A percentile compares a stretch with the other conserved stretches of the same genome.
Evolutionary conservation across 2,329 filamentous ascomycete genomes (phyloP).

Genomic region (Cladosporium oxysporum): DNA sequence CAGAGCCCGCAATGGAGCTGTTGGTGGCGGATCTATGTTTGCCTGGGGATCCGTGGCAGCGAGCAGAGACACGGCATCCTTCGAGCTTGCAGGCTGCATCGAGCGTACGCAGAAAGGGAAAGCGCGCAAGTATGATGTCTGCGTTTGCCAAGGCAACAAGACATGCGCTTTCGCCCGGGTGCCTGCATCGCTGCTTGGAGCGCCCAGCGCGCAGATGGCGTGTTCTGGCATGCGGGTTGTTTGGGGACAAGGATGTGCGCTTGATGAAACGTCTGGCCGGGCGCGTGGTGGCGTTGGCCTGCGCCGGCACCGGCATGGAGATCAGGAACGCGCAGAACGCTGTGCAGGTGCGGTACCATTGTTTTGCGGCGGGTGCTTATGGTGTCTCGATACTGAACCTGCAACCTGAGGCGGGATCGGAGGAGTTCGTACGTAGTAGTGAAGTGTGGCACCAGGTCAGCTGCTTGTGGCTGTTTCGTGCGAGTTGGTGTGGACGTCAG

Average conservation of each 20-base stretch:
- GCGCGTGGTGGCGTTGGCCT: slow-evolving; percentile 20
- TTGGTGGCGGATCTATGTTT: not conserved
- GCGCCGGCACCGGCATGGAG: slow-evolving; percentile 30
- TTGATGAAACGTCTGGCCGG: slow-evolving; percentile 28
- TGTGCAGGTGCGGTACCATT: slow-evolving; percentile 24
- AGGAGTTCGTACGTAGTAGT: slow-evolving; percentile 11
- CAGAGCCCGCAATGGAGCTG: not conserved
- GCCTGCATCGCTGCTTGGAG: slow-evolving; percentile 1
- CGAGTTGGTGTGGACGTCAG: slow-evolving; percentile 21
- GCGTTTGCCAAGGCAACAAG: not conserved
- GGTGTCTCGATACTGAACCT: slow-evolving; percentile 9
- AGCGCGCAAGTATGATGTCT: not conserved
- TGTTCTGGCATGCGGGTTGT: slow-evolving; percentile 19
- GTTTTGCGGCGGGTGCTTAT: slow-evolving; percentile 2
- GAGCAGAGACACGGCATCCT: slow-evolving; percentile 13
- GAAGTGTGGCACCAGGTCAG: slow-evolving; percentile 20
- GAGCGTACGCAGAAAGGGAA: not conserved
- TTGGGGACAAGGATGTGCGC: slow-evolving; percentile 26
- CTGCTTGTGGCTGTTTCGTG: slow-evolving; percentile 11
- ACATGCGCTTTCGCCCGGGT: not conserved
- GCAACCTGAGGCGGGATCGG: slow-evolving; percentile 7
- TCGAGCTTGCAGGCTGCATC: slow-evolving; percentile 7
- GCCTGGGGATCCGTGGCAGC: slow-evolving; percentile 9
- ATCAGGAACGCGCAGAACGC: slow-evolving; percentile 36
- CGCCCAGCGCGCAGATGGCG: slow-evolving; percentile 6